Conservation (phyloP, 257 asterid species). For the Solanum piurae region DNA sequence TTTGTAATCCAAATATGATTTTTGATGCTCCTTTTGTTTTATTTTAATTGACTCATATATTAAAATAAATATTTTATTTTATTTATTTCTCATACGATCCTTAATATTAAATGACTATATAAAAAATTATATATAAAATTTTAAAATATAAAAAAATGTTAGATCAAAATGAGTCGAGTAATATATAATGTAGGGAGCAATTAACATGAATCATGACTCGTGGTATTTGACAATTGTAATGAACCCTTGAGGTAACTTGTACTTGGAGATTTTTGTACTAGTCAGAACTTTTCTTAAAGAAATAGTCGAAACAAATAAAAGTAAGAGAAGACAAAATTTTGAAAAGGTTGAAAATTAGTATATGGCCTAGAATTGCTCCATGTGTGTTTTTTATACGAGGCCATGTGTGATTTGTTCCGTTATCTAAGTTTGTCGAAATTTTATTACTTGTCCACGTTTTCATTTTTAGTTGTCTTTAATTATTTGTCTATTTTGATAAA, state of each 20-base stretch:
- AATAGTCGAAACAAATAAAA: not conserved
- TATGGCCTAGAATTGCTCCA: not conserved
- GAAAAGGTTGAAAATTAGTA: not conserved
- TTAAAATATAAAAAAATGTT: no score
- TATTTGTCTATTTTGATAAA: not conserved
- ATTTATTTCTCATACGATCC: no score
- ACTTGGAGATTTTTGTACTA: not conserved
- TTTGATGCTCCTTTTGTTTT: not conserved
- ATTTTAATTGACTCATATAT: not conserved
- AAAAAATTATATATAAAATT: no score
- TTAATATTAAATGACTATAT: no score
- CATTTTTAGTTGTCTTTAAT: no score
- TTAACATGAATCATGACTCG: not conserved
- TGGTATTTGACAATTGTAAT: not conserved
- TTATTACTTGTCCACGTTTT: no score
- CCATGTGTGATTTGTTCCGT: not conserved
- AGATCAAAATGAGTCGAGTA: not conserved
- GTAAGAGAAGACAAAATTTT: not conserved
- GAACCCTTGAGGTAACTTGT: not conserved
- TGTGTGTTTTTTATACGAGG: not conserved
- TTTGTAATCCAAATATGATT: not conserved
- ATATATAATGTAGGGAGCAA: no score
- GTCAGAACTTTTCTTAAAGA: not conserved
- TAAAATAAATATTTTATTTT: no score
- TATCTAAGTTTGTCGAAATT: no score